Evolutionary conservation across 805 yeast species (phyloP), one percentile per base, ranked within the genome.

Genomic region (Candida namnaoensis): DNA sequence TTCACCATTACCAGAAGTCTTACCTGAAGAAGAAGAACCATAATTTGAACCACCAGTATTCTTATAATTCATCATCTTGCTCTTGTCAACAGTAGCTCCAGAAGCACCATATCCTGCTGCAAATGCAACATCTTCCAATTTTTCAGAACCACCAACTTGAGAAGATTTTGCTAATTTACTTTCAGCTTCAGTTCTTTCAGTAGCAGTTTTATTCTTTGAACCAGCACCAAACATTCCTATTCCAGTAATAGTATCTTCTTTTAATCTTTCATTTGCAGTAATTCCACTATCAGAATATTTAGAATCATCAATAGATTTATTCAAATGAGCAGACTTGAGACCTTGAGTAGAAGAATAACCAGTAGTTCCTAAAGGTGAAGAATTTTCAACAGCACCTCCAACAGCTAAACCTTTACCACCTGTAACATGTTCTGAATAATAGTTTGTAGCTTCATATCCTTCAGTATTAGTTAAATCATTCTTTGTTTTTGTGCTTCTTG

Each of bases 371-470:
- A 4, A 27, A 14, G 42, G 43, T 14, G 39, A 23, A 7, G 43
- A 37, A 42, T 40, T 39, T 7, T 14, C 5, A 32, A 38, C 41
- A 27, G 37, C 14, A 12, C 7, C 26, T 24, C 15, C 38, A 35
- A 11, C 19, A 24, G 35, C 38, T 15, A 23, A 15, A 11, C 32
- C 35, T 27, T 39, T 39, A 13, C 36, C 33, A 14, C 19, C 19
- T 19, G 19, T 19, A 19, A 44, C 30, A n/a, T 44, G 35, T 19
- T 44, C 43, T 3, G 39, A 24, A 34, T 50, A 52, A 41, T 52
- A 49, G 7, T 32, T 32, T 10, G 56, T 51, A 35, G 54, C 48
- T 27, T 44, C 49, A 36, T 49, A 52, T 9, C 50, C 52, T 3
- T 39, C 8, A 12, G 54, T 50, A 26, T 34, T 40, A 3, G 54